A percentile compares a stretch with the other conserved stretches of the same genome.
Conservation (phyloP, 495 filamentous ascomycete genomes). For the Penicillium egyptiacum region DNA sequence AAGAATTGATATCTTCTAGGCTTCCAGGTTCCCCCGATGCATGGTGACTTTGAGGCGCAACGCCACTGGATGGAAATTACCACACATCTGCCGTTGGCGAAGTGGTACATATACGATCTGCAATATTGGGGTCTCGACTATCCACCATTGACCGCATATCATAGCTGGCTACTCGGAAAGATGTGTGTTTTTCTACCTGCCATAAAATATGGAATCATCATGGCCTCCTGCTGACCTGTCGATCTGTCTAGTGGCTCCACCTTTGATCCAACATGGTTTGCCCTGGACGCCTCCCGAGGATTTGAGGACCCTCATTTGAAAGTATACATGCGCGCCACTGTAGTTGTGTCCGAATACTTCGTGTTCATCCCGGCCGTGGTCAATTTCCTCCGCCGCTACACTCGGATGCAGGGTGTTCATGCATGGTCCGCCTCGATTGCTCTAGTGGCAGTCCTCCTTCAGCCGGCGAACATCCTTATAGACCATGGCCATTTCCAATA, state of each 20-base stretch:
- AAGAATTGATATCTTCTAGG: conserved; percentile 49
- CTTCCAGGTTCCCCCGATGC: conserved; percentile 79
- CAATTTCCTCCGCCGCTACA: conserved; percentile 76
- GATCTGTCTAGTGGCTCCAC: conserved; percentile 58
- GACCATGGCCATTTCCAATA: conserved; percentile 99
- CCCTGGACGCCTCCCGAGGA: conserved; percentile 79
- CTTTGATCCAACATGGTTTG: conserved; percentile 85
- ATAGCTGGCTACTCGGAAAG: conserved; percentile 90
- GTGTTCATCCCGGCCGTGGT: conserved; percentile 83
- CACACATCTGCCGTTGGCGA: conserved; percentile 77
- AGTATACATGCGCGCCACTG: conserved; percentile 92
- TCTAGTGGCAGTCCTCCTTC: conserved; percentile 85
- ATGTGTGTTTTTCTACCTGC: conserved; percentile 51
- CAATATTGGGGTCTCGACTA: conserved; percentile 98
- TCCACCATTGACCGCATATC: conserved; percentile 94
- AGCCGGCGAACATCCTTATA: conserved; percentile 87
- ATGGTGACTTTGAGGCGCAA: conserved; percentile 97
- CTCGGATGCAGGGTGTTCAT: conserved; percentile 66
- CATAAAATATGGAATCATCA: neutral
- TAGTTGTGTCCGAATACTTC: conserved; percentile 84
- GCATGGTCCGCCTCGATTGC: conserved; percentile 81
- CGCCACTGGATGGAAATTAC: conserved; percentile 99
- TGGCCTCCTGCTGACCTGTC: conserved; percentile 18
- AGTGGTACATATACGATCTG: conserved; percentile 97
- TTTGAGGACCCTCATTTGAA: conserved; percentile 77